Percentiles rank a stretch among this genome's conserved stretches.
phyloP scores from a whole-genome alignment of 495 filamentous ascomycete genomes.

The Aspergillus heteromorphus region DNA sequence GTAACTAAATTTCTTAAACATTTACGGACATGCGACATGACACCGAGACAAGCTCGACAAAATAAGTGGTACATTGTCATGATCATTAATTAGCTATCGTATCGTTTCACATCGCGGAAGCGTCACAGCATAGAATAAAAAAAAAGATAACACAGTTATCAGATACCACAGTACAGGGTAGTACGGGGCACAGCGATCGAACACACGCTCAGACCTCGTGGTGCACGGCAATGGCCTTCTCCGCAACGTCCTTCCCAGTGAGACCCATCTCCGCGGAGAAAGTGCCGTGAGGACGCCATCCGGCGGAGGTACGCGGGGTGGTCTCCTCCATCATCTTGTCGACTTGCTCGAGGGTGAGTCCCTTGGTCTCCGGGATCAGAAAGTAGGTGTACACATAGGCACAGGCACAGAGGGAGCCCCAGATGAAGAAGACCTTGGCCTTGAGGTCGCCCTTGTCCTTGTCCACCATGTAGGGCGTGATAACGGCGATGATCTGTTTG shows the following conservation, averaged over 20 bases:
- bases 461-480: constrained; percentile 77
- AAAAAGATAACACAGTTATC: no score
- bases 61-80: no score
- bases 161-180: neutral
- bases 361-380: constrained; percentile 82
- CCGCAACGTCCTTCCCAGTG: constrained; percentile 32
- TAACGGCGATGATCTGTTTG: constrained; percentile 55
- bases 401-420: constrained; percentile 63
- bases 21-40: no score
- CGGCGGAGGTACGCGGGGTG: constrained; percentile 66
- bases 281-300: constrained; percentile 70
- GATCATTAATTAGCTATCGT: no score
- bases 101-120: no score
- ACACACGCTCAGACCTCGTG: constrained; percentile 25
- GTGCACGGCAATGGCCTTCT: constrained; percentile 29
- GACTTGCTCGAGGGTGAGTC: constrained; percentile 80
- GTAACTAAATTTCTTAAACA: no score
- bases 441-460: constrained; percentile 61
- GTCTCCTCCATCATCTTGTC: constrained; percentile 88
- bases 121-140: no score
- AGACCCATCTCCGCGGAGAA: constrained; percentile 62
- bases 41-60: no score
- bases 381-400: constrained; percentile 72
- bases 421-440: constrained; percentile 80
- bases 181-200: neutral